Evolutionary conservation across 163 green algal genomes (phyloP).

Genomic region (Coccomyxa subellipsoidea): DNA sequence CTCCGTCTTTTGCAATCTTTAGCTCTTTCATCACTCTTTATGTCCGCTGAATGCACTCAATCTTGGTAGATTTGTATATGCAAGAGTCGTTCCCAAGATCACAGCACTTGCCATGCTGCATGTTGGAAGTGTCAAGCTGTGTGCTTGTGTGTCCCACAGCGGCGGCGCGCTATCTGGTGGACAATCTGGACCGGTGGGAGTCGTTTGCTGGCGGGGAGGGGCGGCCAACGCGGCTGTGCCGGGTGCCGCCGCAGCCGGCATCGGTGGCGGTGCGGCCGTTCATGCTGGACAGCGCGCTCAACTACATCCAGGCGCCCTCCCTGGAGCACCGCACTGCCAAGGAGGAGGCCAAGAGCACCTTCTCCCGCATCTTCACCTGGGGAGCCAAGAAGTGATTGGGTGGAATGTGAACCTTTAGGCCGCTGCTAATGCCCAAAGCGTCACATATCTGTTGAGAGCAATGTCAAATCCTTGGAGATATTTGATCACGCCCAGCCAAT

Average conservation of each 20-base stretch:
- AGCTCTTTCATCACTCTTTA: too few species aligned
- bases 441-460: too few species aligned
- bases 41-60: too few species aligned
- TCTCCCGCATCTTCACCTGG: constrained; percentile 7
- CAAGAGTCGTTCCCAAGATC: too few species aligned
- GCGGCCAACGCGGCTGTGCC: background rate
- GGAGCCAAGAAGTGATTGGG: constrained; percentile 9
- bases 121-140: background rate
- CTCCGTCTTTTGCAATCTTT: too few species aligned
- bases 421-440: too few species aligned
- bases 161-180: constrained; percentile 24
- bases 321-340: constrained; percentile 31
- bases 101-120: too few species aligned
- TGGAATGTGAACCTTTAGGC: too few species aligned
- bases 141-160: background rate
- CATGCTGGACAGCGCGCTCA: constrained; percentile 51
- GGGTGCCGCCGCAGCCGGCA: constrained; percentile 7
- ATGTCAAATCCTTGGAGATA: too few species aligned
- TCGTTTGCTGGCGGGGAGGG: constrained; percentile 50
- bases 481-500: too few species aligned
- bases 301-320: constrained; percentile 30
- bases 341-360: constrained; percentile 15
- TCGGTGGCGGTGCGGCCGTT: constrained; percentile 46
- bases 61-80: too few species aligned
- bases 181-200: constrained; percentile 55